Base-by-base conservation (phyloP, 352 stramenopile genomes). In the Pythium rhizo-oryzae region DNA sequence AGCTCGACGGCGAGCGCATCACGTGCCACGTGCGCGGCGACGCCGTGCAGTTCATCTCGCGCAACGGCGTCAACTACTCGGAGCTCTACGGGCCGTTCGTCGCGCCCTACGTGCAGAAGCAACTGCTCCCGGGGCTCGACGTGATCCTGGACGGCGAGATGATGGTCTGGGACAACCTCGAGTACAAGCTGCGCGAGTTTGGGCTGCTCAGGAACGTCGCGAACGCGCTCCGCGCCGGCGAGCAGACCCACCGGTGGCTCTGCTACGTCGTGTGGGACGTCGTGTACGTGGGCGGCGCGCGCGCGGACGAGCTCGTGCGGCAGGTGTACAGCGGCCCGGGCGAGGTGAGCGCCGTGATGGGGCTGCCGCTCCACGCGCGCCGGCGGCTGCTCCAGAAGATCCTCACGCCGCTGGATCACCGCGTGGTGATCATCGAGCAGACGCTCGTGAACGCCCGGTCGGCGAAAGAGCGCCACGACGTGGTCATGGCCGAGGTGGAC, bases 221-320 rank as follows among this genome's bases (percentile, higher is more conserved):
- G 0, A 91, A 89, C 65, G 81, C 81, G 4, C 59, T 87, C 41
- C 72, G 75, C 4, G 74, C 77, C 11, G 76, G 74, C 11, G 81
- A 93, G 69, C 76, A 68, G n/a, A 79, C 77, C 0, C 80, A 85
- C 33, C 82, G 80, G 21, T 94, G 88, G 88, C 59, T 96, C 24
- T 96, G 88, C 63, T 96, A 94, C 35, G 77, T 93, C 1, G 88
- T 93, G 15, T 96, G 86, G 88, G 86, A 96, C 65, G 61, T 96
- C 15, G 86, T 96, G 35, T 94, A 93, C 41, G 43, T 94, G 5
- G 81, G 79, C 9, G 84, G 83, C 16, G 53, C 49, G 1, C 77
- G 78, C 28, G 79, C 81, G 8, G 65, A 87, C 16, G 62, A 76
- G n/a, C 69, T 92, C 9, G 77, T 94, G 41, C 81, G 51, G 16